These are phyloP conservation scores for Neurospora crassa DNA, from an alignment of 2,329 filamentous ascomycete species.

Conservation along the genomic window DNA sequence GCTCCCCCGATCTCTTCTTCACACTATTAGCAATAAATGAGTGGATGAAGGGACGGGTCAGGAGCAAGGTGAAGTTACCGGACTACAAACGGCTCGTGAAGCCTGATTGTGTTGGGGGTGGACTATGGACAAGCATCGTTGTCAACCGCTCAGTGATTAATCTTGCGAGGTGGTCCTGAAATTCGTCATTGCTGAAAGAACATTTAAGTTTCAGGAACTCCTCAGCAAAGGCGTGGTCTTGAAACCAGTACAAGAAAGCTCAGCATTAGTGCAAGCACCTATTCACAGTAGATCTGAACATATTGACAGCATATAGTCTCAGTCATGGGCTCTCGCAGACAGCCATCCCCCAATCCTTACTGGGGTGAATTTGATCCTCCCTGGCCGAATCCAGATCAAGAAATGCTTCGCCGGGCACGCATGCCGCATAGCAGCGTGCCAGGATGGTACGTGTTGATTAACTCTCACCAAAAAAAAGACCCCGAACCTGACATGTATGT, in stretches of 20 bases:
- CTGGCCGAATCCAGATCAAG: neutral
- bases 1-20: neutral
- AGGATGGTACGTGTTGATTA: neutral
- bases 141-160: neutral
- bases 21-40: neutral
- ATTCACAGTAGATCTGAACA: neutral
- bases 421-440: neutral
- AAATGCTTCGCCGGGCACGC: neutral
- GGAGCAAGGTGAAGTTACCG: neutral
- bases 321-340: neutral
- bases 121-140: neutral
- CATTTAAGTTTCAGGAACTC: neutral
- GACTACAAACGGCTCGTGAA: neutral
- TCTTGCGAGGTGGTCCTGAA: neutral
- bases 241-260: neutral
- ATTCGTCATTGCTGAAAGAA: neutral
- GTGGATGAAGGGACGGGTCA: neutral
- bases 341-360: neutral
- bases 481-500: neutral
- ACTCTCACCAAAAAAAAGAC: neutral
- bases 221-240: too few relatives aligned
- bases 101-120: neutral
- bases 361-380: neutral
- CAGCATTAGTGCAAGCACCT: neutral
- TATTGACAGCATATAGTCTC: neutral